These are phyloP conservation scores for Botrytis porri DNA, from an alignment of 2,329 filamentous ascomycete genomes.

Conservation along the genomic window DNA sequence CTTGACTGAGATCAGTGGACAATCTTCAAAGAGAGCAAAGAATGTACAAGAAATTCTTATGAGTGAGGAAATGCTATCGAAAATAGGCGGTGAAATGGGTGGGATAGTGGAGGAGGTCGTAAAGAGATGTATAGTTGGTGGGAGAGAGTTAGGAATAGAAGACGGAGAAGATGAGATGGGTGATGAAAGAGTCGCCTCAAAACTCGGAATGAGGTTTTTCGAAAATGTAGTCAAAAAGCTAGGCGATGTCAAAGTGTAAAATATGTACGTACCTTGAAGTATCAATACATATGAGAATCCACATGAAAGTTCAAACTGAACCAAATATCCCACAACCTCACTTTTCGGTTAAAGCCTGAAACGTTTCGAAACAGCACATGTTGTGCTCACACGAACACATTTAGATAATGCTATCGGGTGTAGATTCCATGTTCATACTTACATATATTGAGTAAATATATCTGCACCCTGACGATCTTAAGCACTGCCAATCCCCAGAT, in stretches of 20 bases:
- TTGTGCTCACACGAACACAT: background rate
- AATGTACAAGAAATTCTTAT: slow-evolving; percentile 42
- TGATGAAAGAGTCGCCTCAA: slow-evolving; percentile 41
- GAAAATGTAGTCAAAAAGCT: slow-evolving; percentile 47
- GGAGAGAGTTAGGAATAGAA: slow-evolving; percentile 39
- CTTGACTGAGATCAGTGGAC: slow-evolving; percentile 35
- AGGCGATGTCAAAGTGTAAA: slow-evolving; percentile 33
- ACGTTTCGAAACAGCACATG: slow-evolving; percentile 10
- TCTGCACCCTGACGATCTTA: background rate
- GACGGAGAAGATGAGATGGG: slow-evolving; percentile 43
- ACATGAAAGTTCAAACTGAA: background rate
- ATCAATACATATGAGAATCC: slow-evolving; percentile 10
- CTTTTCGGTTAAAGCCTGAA: background rate
- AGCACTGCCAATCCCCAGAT: slow-evolving; percentile 6
- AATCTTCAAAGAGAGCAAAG: slow-evolving; percentile 34
- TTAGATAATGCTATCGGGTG: background rate
- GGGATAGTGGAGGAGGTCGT: slow-evolving; percentile 43
- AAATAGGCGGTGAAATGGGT: slow-evolving; percentile 43
- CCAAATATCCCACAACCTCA: background rate
- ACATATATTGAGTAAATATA: background rate
- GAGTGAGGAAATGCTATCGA: slow-evolving; percentile 34
- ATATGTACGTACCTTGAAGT: background rate
- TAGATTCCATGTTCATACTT: background rate
- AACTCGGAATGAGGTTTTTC: slow-evolving; percentile 43
- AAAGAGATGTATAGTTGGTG: slow-evolving; percentile 41